These are phyloP conservation scores for Mucor irregularis DNA, from an alignment of 371 early-diverging fungal genomes.

Conservation along the genomic window DNA sequence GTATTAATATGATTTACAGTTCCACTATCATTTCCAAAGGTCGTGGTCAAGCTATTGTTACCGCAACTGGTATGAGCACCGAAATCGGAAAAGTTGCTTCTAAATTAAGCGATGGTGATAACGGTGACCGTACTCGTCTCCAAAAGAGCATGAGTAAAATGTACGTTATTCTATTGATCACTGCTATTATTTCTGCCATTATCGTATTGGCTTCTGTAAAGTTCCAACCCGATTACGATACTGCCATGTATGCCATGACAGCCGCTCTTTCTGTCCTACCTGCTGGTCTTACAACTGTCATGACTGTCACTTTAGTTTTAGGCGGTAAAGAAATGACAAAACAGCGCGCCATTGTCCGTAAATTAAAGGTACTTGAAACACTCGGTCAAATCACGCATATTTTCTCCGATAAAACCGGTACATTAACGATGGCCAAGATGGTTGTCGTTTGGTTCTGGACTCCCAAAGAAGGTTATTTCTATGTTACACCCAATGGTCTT, in stretches of 20 bases:
- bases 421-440: constrained; percentile 74
- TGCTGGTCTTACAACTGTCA: constrained; percentile 42
- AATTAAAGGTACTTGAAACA: constrained; percentile 89
- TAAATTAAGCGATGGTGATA: constrained; percentile 67
- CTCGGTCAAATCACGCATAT: constrained; percentile 90
- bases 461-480: constrained; percentile 60
- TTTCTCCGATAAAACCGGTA: constrained; percentile 81
- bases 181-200: constrained; percentile 40
- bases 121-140: constrained; percentile 68
- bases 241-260: constrained; percentile 46
- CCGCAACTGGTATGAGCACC: constrained; percentile 78
- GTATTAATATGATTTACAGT: constrained; percentile 73
- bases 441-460: constrained; percentile 73
- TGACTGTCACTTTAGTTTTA: constrained; percentile 41
- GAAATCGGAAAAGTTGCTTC: constrained; percentile 91
- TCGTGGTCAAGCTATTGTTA: constrained; percentile 77
- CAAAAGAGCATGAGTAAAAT: constrained; percentile 76
- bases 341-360: constrained; percentile 65
- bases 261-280: constrained; percentile 41
- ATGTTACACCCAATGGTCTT: constrained; percentile 63
- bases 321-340: constrained; percentile 42
- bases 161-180: constrained; percentile 68
- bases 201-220: constrained; percentile 65
- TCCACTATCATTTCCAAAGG: constrained; percentile 75
- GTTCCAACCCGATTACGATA: constrained; percentile 32